Evolutionary conservation across 345 rosid genomes (phyloP), one percentile per base, ranked within the genome.

Genomic region (Gossypium raimondii): DNA sequence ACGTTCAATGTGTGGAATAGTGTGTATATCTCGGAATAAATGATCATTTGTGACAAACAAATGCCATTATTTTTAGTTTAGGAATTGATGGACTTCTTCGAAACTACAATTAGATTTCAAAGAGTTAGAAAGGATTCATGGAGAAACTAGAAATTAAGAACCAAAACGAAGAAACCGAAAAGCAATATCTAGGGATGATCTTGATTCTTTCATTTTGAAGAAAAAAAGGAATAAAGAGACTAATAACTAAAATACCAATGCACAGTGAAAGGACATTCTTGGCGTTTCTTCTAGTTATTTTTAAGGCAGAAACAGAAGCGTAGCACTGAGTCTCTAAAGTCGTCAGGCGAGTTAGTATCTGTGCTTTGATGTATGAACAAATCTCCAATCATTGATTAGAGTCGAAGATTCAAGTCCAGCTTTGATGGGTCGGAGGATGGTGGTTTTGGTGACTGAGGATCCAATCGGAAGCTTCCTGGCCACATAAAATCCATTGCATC

Each of bases 391-490:
- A 18, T 74, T 72, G 25, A 44, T 67, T 80, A 89, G 79, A 89
- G 93, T 61, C 86, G 84, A 67, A 89, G 93, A 84, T 81, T 86
- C 70, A 89, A 82, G 79, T 89, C 93, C 22, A 87, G 87, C 77
- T 85, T 73, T 34, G 64, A 81, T 43, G 86, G 68, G 43, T 84
- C 84, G 56, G 87, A 64, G 56, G 87, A 67, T 48, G 85, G 75
- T 16, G 81, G 78, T 79, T 82, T 75, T 34, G 79, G 76, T 70
- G 11, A 83, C 64, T 78, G 77, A 57, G 75, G 80, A 84, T 85
- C 86, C 81, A 87, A 64, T 61, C 83, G 90, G 75, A 90, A 88
- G 80, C 96, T 90, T 25, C 96, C 96, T 12, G 90, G 96, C 96
- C 96, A 90, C 77, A 79, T 82, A 78, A 75, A 65, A 70, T 87